Evolutionary conservation across 139 green algal species (phyloP).

Genomic region (Spirogloea muscicola): DNA sequence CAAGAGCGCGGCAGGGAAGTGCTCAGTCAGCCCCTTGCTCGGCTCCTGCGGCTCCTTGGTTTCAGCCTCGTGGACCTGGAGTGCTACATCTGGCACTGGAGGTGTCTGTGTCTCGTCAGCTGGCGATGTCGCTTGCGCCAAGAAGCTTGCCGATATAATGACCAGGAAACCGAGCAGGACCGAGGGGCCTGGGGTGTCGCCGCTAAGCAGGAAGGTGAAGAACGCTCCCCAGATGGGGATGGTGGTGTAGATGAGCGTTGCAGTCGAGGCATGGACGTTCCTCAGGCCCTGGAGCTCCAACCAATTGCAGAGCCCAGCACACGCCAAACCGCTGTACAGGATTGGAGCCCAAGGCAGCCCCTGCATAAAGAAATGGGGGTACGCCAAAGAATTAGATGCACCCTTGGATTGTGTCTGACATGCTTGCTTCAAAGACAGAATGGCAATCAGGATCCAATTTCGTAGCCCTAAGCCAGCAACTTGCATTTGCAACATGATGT

Average conservation of each 20-base stretch:
- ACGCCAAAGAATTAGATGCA: neutral
- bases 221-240: slow-evolving; percentile 44
- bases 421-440: too few relatives aligned
- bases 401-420: too few relatives aligned
- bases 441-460: too few relatives aligned
- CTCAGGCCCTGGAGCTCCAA: slow-evolving; percentile 33
- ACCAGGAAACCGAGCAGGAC: neutral
- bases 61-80: too few relatives aligned
- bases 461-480: too few relatives aligned
- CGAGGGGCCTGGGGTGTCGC: slow-evolving; percentile 6
- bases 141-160: neutral
- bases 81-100: too few relatives aligned
- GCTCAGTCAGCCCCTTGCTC: too few relatives aligned
- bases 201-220: slow-evolving; percentile 26
- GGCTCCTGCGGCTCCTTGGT: too few relatives aligned
- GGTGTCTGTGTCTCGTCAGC: too few relatives aligned
- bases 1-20: slow-evolving; percentile 10
- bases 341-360: slow-evolving; percentile 16
- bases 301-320: slow-evolving; percentile 34
- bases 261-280: slow-evolving; percentile 25
- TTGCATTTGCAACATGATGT: too few relatives aligned
- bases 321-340: slow-evolving; percentile 31
- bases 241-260: slow-evolving; percentile 42
- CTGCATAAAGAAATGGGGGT: neutral
- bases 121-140: neutral